Evolutionary conservation across 2,329 filamentous ascomycete genomes (phyloP).

Genomic region (Fusarium ramigenum): DNA sequence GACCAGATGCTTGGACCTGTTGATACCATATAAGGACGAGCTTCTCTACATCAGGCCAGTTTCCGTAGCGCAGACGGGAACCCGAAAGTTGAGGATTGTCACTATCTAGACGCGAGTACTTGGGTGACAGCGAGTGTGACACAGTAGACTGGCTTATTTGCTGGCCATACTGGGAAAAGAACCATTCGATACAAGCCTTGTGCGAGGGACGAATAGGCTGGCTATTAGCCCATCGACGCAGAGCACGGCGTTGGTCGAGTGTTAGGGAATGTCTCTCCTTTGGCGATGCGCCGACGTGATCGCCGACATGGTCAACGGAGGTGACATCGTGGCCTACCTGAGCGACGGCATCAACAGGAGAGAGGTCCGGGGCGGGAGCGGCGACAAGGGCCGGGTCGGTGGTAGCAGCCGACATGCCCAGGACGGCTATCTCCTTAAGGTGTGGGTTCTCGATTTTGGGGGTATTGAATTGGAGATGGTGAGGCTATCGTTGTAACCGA

Average conservation of each 20-base stretch:
- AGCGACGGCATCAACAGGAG: constrained; percentile 36
- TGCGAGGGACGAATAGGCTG: constrained; percentile 67
- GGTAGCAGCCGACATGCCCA: constrained; percentile 50
- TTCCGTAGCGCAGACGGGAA: constrained; percentile 69
- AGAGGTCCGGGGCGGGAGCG: constrained; percentile 45
- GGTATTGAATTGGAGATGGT: constrained; percentile 38
- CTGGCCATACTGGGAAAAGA: constrained; percentile 65
- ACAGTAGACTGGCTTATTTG: constrained; percentile 71
- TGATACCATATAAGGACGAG: constrained; percentile 66
- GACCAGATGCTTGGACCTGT: constrained; percentile 60
- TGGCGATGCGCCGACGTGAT: constrained; percentile 25
- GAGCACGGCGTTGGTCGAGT: constrained; percentile 68
- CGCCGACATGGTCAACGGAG: constrained; percentile 16
- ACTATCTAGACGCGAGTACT: constrained; percentile 69
- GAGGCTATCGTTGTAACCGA: constrained; percentile 55
- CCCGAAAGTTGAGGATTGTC: constrained; percentile 69
- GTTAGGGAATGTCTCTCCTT: constrained; percentile 68
- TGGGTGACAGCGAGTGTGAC: constrained; percentile 68
- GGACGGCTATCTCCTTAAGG: constrained; percentile 44
- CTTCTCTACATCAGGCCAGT: constrained; percentile 71
- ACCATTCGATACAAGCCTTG: constrained; percentile 72
- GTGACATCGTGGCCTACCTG: constrained; percentile 34
- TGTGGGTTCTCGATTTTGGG: constrained; percentile 45
- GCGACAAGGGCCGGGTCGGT: constrained; percentile 52
- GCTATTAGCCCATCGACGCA: constrained; percentile 67